Evolutionary conservation across 164 flowering plant genomes (phyloP), one percentile per base, ranked within the genome.

Genomic region (Chloranthus sessilifolius): DNA sequence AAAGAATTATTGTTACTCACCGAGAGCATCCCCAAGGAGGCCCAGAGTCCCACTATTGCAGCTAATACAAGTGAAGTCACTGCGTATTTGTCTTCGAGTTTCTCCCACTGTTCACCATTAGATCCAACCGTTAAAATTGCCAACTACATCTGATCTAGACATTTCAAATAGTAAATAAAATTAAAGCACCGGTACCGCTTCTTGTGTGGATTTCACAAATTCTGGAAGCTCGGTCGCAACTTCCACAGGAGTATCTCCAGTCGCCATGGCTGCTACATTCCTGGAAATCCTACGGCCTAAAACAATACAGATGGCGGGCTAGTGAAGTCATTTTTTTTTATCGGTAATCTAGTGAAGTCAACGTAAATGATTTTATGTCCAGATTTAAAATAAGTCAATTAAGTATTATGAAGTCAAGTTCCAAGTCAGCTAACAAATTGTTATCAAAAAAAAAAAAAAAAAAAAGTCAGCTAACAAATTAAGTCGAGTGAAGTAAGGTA

Each of bases 1-100:
- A n/a, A n/a, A 38, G 43, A 35, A 44, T 46, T 14, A 3, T 38
- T 16, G 39, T 43, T 48, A 0, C 85, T 72, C 50, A 91, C 98
- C 27, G 87, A 76, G 53, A 92, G 68, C 78, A 79, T 27, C 28
- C 98, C 96, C 15, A 81, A 11, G 14, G 88, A 82, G 29, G 63
- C 91, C 81, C 78, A 74, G 0, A 85, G 64, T 2, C 68, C 92
- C 29, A 88, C 64, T 1, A 35, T 60, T 36, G 60, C 91, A 33
- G 95, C 89, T 5, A 75, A 76, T 19, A 63, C 96, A 36, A 92
- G 73, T 22, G 91, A 76, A 59, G 61, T 60, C 57, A 92, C 94
- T 1, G 96, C 98, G 56, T 88, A 88, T 68, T 88, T 91, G 58
- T 91, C 98, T 24, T 91, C 98, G 44, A 91, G 71, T 60, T 92